Evolutionary conservation across 228 moss, liverwort and hornwort species (phyloP), one percentile per base, ranked within the genome.

Genomic region (Sphagnum fallax): DNA sequence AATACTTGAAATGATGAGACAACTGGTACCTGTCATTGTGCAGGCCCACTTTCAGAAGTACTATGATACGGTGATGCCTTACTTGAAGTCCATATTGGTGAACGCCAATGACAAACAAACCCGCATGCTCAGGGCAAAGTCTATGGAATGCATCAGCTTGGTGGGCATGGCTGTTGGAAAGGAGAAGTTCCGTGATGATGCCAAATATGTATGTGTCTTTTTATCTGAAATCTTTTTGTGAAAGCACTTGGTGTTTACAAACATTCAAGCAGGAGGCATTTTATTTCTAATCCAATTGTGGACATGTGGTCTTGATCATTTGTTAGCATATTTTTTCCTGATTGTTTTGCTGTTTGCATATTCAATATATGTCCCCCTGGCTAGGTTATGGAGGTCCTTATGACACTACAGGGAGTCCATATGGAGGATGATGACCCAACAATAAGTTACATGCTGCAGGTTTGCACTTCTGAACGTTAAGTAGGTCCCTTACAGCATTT

Each of bases 341-440:
- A 12, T 55, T 55, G 55, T 12, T 55, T 55, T 55, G 9, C 2
- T 12, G 8, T 55, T 55, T 12, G 9, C 2, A 0, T 1, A 55
- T 55, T 12, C 12, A 55, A 55, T 12, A 8, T 3, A 12, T 8
- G 8, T 55, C 55, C 32, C 2, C 2, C 55, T 55, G 8, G 67
- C 49, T 86, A 97, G 97, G 94, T 98, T 71, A 98, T 98, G 98
- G 94, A 98, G 69, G 98, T 98, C 48, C 92, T 98, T 18, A 98
- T 93, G 91, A 78, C 81, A 53, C 85, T 98, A 58, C 98, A 98
- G 75, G 92, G 85, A 53, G 84, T 85, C 52, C 98, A 98, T 71
- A 98, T 98, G 98, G 98, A 98, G 60, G 94, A 98, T 69, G 98
- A 94, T 63, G 98, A 98, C 71, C 98, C 98, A n/a, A 98, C 98